phyloP scores from a whole-genome alignment of 1,139 yeast genomes.

The Pichia sp. region DNA sequence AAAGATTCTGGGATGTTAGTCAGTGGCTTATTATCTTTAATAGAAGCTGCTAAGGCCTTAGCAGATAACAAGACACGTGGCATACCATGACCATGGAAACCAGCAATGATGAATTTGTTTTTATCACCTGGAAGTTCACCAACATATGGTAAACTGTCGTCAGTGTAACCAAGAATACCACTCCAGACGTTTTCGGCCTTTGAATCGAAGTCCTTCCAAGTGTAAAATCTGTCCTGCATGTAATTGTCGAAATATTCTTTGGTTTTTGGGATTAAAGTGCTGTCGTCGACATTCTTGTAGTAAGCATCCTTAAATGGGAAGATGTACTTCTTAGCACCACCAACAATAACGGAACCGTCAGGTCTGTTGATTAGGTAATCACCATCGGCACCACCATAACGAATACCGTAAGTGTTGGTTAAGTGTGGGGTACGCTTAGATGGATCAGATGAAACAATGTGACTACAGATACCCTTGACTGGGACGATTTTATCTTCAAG shows the following conservation, averaged over 20 bases:
- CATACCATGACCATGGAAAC: constrained; percentile 34
- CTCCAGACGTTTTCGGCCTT: constrained; percentile 25
- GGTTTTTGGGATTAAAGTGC: constrained; percentile 22
- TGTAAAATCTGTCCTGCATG: constrained; percentile 26
- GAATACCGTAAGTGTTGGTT: constrained; percentile 28
- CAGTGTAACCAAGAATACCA: constrained; percentile 31
- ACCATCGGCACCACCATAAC: constrained; percentile 22
- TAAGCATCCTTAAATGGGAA: constrained; percentile 21
- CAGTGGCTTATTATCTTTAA: constrained; percentile 15
- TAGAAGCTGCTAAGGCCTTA: constrained; percentile 24
- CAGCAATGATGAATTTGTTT: constrained; percentile 31
- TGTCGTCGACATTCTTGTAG: constrained; percentile 30
- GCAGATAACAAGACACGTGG: constrained; percentile 28
- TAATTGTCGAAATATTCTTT: constrained; percentile 24
- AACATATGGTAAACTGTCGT: constrained; percentile 29
- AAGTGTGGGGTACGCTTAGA: constrained; percentile 26
- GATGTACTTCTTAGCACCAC: constrained; percentile 29
- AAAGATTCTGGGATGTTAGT: constrained; percentile 25
- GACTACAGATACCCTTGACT: constrained; percentile 27
- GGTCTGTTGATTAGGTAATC: constrained; percentile 33
- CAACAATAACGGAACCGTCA: constrained; percentile 32
- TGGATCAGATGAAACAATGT: constrained; percentile 20
- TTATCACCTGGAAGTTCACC: constrained; percentile 26
- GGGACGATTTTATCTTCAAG: constrained; percentile 26
- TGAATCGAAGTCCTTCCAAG: constrained; percentile 27